These are phyloP conservation scores for Mallotus nudiflorus DNA, from an alignment of 345 rosid species.

Conservation along the genomic window DNA sequence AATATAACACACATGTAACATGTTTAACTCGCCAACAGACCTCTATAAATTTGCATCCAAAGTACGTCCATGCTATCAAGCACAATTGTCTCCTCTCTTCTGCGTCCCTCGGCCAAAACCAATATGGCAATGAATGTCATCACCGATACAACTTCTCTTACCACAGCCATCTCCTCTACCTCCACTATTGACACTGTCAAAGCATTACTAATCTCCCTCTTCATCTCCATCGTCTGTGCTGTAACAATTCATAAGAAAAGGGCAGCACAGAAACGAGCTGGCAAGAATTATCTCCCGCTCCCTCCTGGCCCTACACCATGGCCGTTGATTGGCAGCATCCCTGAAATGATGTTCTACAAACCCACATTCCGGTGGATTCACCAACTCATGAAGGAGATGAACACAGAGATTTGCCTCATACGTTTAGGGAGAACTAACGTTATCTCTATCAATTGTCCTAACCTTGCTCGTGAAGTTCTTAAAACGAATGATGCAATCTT, in stretches of 20 bases:
- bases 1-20: too few species aligned
- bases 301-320: conserved; percentile 4
- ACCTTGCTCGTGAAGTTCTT: neutral
- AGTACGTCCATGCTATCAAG: too few species aligned
- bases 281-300: neutral
- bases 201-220: neutral
- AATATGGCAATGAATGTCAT: neutral
- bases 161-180: neutral
- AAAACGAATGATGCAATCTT: neutral
- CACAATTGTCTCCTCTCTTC: too few species aligned
- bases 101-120: neutral
- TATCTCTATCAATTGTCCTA: neutral
- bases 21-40: too few species aligned
- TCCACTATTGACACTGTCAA: too few species aligned
- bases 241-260: neutral
- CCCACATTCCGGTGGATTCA: conserved; percentile 2
- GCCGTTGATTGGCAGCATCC: neutral
- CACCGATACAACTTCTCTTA: neutral
- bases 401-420: neutral
- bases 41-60: too few species aligned
- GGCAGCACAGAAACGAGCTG: neutral
- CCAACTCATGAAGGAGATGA: neutral
- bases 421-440: neutral
- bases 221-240: neutral
- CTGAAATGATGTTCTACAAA: neutral